Percentiles rank a stretch among this genome's conserved stretches.
These are phyloP conservation scores for Psilocybe subaeruginosa DNA, from an alignment of 768 basidiomycete species.

Conservation along the genomic window DNA sequence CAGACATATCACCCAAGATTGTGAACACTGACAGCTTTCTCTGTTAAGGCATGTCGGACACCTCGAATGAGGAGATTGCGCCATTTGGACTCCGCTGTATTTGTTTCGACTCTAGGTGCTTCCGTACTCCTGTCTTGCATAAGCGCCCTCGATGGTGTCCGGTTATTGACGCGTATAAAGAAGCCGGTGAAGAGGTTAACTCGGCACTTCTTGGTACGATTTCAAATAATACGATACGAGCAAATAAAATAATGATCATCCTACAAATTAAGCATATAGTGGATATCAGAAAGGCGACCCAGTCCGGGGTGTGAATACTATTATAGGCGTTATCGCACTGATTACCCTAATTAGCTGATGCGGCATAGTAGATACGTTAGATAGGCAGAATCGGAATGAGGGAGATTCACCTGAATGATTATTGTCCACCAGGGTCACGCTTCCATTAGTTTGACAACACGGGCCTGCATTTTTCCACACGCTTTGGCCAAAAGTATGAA, in stretches of 20 bases:
- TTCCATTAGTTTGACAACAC: too few relatives aligned
- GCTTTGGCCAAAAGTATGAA: too few relatives aligned
- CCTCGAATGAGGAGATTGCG: constrained; percentile 36
- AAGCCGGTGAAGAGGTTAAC: constrained; percentile 26
- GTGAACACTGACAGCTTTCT: background rate
- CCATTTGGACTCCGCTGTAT: constrained; percentile 39
- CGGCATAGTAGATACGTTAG: constrained; percentile 1
- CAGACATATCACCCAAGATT: background rate
- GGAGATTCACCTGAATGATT: too few relatives aligned
- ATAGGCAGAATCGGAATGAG: too few relatives aligned
- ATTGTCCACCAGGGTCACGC: too few relatives aligned
- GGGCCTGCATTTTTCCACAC: too few relatives aligned
- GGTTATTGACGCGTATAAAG: constrained; percentile 35
- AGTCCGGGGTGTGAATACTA: constrained; percentile 30
- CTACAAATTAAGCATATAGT: constrained; percentile 25
- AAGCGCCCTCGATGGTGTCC: constrained; percentile 27
- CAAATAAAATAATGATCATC: background rate
- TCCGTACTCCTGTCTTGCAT: constrained; percentile 35
- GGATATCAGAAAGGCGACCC: constrained; percentile 39
- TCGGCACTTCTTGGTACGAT: constrained; percentile 27
- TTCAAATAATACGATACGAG: background rate
- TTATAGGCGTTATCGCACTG: constrained; percentile 29
- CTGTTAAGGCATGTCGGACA: constrained; percentile 30
- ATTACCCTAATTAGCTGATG: too few relatives aligned
- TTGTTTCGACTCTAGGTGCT: constrained; percentile 41